phyloP scores from a whole-genome alignment of 768 basidiomycete genomes.

The Psilocybe cubensis region DNA sequence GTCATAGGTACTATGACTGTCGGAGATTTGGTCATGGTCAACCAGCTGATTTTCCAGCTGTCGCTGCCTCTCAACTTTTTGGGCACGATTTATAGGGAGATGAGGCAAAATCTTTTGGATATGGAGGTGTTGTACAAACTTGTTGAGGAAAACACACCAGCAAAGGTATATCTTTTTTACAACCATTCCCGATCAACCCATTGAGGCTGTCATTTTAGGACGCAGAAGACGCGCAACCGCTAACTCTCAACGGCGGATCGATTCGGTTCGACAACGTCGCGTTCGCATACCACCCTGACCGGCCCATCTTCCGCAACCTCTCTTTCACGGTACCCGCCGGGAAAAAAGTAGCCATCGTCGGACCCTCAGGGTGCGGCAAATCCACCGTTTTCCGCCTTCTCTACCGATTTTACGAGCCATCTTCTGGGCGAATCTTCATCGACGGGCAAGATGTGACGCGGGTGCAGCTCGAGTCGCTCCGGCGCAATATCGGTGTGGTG shows the following conservation, averaged over 20 bases:
- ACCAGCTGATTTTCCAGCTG: conserved; percentile 97
- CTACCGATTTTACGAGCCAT: conserved; percentile 92
- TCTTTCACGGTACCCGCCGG: conserved; percentile 94
- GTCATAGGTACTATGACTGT: conserved; percentile 91
- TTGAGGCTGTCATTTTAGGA: conserved; percentile 49
- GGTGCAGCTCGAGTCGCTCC: conserved; percentile 72
- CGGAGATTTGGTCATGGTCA: conserved; percentile 98
- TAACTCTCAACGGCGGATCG: conserved; percentile 76
- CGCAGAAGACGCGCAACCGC: conserved; percentile 63
- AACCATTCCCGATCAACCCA: background rate
- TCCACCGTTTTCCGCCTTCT: conserved; percentile 94
- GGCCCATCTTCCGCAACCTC: conserved; percentile 88
- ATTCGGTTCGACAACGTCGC: conserved; percentile 92
- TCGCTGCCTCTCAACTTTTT: conserved; percentile 97
- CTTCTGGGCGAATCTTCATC: conserved; percentile 77
- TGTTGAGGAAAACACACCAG: conserved; percentile 76
- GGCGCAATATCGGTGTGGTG: conserved; percentile 86
- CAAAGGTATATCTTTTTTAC: conserved; percentile 46
- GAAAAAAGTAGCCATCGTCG: conserved; percentile 96
- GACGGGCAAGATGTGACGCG: conserved; percentile 87
- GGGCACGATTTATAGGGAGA: conserved; percentile 95
- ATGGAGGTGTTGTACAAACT: conserved; percentile 97
- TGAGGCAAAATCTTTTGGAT: conserved; percentile 93
- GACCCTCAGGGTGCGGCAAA: conserved; percentile 96
- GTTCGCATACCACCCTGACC: conserved; percentile 90